Conservation (phyloP, 805 yeast species). For the Starmerella riodocensis region DNA sequence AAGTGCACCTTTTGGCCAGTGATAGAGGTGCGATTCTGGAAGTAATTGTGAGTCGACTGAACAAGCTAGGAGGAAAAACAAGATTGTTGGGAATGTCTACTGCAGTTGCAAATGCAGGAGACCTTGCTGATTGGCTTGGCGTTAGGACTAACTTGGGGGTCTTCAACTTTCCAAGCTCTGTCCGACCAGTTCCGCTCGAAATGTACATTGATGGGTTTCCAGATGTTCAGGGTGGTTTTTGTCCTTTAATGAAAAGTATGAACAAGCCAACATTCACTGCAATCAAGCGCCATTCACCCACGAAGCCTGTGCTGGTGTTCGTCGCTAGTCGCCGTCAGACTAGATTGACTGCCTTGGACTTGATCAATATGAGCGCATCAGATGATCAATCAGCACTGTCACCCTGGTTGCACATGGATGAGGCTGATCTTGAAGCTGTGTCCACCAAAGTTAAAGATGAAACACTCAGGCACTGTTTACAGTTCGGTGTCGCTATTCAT, state of each 20-base stretch:
- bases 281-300: conserved; percentile 78
- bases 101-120: conserved; percentile 74
- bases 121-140: conserved; percentile 76
- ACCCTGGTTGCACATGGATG: conserved; percentile 53
- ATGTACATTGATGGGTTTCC: conserved; percentile 84
- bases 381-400: conserved; percentile 54
- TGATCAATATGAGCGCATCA: conserved; percentile 57
- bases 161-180: conserved; percentile 69
- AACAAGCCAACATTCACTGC: conserved; percentile 87
- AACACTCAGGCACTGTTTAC: conserved; percentile 57
- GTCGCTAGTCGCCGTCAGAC: conserved; percentile 79
- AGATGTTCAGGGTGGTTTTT: conserved; percentile 56
- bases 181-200: conserved; percentile 72
- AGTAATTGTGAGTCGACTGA: conserved; percentile 82
- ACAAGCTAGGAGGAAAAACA: conserved; percentile 48
- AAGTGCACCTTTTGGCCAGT: conserved; percentile 68
- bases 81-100: conserved; percentile 69
- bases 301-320: conserved; percentile 69
- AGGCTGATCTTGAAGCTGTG: conserved; percentile 42
- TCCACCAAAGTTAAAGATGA: conserved; percentile 61
- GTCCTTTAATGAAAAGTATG: conserved; percentile 78
- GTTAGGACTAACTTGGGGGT: conserved; percentile 44
- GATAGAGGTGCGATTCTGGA: conserved; percentile 80
- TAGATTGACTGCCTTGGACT: conserved; percentile 62
- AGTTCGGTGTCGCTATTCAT: conserved; percentile 69